Percentiles rank a stretch among this genome's conserved stretches.
Evolutionary conservation across 495 filamentous ascomycete species (phyloP).

Genomic region (Bathelium albidoporum): DNA sequence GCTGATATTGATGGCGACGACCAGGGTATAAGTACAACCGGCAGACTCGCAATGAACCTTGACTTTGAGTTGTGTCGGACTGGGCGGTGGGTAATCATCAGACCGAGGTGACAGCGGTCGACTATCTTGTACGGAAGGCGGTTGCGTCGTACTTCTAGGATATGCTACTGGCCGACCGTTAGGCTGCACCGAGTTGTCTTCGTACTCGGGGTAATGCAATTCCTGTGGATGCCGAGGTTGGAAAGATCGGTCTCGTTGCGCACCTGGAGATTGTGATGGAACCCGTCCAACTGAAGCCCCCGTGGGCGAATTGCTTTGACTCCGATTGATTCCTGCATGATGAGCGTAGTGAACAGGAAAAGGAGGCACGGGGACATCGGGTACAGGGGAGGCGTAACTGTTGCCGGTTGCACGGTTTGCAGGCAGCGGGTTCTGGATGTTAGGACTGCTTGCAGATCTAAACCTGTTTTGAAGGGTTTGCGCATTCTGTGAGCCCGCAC

Average conservation of each 20-base stretch:
- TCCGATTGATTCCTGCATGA: conserved; percentile 52
- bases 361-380: conserved; percentile 54
- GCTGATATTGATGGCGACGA: conserved; percentile 84
- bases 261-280: background rate
- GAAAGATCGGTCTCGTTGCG: background rate
- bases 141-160: conserved; percentile 24
- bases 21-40: conserved; percentile 69
- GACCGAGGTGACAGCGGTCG: conserved; percentile 1
- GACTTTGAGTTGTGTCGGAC: conserved; percentile 71
- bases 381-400: conserved; percentile 53
- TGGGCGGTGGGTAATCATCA: conserved; percentile 7
- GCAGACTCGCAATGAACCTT: conserved; percentile 77
- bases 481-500: conserved; percentile 39
- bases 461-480: conserved; percentile 36
- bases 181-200: background rate
- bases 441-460: conserved; percentile 61
- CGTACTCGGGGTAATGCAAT: background rate
- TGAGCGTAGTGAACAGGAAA: conserved; percentile 53
- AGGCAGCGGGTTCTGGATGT: conserved; percentile 47
- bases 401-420: conserved; percentile 41
- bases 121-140: conserved; percentile 30
- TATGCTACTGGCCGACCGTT: background rate
- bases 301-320: conserved; percentile 56
- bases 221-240: background rate
- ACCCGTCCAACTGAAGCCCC: background rate